Conservation (phyloP, 768 basidiomycete genomes). For the Lactarius sanguifluus region DNA sequence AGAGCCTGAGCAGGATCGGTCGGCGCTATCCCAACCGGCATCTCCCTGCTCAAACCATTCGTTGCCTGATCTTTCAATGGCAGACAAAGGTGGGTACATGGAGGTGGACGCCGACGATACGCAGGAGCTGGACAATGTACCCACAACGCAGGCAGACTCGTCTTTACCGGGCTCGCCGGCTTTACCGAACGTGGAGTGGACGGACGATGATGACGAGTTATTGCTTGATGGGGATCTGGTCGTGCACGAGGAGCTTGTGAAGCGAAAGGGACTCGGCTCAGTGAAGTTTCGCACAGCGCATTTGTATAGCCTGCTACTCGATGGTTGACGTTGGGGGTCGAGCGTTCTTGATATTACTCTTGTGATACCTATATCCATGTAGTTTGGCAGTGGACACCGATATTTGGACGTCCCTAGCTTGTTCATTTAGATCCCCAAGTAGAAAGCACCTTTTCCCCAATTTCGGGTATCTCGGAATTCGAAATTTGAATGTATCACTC, state of each 20-base stretch:
- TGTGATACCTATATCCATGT: neutral
- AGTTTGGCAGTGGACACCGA: neutral
- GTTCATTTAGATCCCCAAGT: neutral
- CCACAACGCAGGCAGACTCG: neutral
- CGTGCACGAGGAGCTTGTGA: conserved; percentile 17
- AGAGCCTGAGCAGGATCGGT: neutral
- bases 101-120: neutral
- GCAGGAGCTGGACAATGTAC: neutral
- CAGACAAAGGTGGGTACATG: neutral
- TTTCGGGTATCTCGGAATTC: neutral
- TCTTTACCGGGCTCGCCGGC: neutral
- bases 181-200: conserved; percentile 12
- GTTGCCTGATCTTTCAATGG: neutral
- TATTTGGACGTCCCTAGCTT: neutral
- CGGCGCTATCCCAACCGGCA: neutral
- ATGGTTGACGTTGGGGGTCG: neutral
- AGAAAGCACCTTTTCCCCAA: neutral
- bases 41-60: neutral
- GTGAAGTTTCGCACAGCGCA: conserved; percentile 25
- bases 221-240: conserved; percentile 20
- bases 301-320: conserved; percentile 18
- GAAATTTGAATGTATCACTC: neutral
- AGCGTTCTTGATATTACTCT: neutral
- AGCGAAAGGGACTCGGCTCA: conserved; percentile 18
- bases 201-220: conserved; percentile 22